Conservation (phyloP, 305 asterid genomes). For the Ajuga reptans region DNA sequence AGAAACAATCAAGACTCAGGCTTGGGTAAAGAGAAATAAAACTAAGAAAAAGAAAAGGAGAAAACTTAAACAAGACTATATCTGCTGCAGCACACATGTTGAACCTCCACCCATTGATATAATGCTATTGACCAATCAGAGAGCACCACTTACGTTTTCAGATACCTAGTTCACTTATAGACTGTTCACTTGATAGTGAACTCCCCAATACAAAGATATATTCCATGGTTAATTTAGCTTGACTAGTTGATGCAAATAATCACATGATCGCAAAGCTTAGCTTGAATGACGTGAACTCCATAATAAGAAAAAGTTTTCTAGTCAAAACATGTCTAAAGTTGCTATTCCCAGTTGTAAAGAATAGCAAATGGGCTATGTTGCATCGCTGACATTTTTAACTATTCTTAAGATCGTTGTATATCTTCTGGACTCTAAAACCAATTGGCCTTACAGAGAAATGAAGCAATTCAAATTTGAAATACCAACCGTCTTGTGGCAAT, state of each 20-base stretch:
- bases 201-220: background rate
- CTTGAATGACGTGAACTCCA: background rate
- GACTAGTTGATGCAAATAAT: background rate
- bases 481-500: conserved; percentile 86
- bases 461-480: background rate
- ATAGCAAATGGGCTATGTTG: conserved; percentile 1
- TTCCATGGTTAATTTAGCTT: background rate
- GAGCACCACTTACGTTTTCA: too few species aligned
- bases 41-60: background rate
- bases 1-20: background rate
- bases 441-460: conserved; percentile 12
- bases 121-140: too few species aligned
- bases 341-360: background rate
- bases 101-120: conserved; percentile 13
- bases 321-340: background rate
- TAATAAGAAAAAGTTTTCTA: background rate
- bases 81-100: background rate
- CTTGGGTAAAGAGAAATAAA: background rate
- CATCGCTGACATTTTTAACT: conserved; percentile 1
- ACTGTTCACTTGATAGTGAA: background rate
- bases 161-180: too few species aligned
- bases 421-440: conserved; percentile 9
- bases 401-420: conserved; percentile 7
- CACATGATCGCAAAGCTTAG: background rate
- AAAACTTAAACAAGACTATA: background rate